Percentiles rank a stretch among this genome's conserved stretches.
These are phyloP conservation scores for Volutella citrinella DNA, from an alignment of 2,329 filamentous ascomycete species.

Conservation along the genomic window DNA sequence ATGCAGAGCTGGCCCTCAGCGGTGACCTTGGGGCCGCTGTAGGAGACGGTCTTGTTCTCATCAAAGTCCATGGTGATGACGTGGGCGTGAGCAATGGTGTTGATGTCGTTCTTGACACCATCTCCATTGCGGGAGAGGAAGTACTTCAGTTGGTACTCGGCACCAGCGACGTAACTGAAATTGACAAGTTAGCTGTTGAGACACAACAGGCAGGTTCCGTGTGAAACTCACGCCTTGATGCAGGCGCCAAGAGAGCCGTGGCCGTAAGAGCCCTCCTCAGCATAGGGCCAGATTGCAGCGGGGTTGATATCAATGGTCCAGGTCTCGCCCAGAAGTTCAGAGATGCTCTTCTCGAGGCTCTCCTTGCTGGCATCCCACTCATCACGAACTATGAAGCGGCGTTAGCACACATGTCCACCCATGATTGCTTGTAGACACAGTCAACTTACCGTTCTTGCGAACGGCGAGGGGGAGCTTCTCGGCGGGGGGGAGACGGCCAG, in stretches of 20 bases:
- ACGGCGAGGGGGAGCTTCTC: slow-evolving; percentile 50
- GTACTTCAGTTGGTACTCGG: slow-evolving; percentile 37
- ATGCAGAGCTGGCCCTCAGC: slow-evolving; percentile 44
- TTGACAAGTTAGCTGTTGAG: too few relatives aligned
- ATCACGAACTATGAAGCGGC: slow-evolving; percentile 47
- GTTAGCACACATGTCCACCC: too few relatives aligned
- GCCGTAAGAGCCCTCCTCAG: slow-evolving; percentile 37
- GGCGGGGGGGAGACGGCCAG: slow-evolving; percentile 39
- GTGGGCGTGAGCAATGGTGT: slow-evolving; percentile 42
- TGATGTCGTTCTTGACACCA: slow-evolving; percentile 43
- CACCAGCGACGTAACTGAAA: slow-evolving; percentile 43
- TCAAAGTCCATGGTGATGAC: slow-evolving; percentile 46
- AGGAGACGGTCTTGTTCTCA: slow-evolving; percentile 37
- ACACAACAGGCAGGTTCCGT: too few relatives aligned
- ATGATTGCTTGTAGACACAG: not conserved
- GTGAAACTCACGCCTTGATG: slow-evolving; percentile 38
- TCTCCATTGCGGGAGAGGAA: slow-evolving; percentile 36
- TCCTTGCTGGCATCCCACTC: slow-evolving; percentile 47
- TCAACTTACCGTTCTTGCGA: slow-evolving; percentile 47
- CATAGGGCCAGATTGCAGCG: slow-evolving; percentile 45
- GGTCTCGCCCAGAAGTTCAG: slow-evolving; percentile 40
- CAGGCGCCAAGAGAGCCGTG: slow-evolving; percentile 42
- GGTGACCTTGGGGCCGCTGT: slow-evolving; percentile 42
- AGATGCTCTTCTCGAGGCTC: slow-evolving; percentile 42
- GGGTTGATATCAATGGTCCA: slow-evolving; percentile 52